Percentiles rank a stretch among this genome's conserved stretches.
These are phyloP conservation scores for Lasiosphaeria hispida DNA, from an alignment of 495 filamentous ascomycete genomes.

Conservation along the genomic window DNA sequence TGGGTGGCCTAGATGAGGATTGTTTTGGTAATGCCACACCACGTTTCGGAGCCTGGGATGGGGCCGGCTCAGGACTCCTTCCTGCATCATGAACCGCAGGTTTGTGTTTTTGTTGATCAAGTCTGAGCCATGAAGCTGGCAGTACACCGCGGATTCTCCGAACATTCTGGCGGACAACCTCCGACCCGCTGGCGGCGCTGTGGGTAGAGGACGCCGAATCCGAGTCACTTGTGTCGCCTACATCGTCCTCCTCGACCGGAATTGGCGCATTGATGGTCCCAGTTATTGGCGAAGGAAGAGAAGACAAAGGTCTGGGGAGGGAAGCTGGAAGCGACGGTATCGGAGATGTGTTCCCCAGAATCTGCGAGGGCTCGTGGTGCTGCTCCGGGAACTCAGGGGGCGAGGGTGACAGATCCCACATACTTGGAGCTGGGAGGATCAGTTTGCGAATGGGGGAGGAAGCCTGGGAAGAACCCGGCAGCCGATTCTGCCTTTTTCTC, in stretches of 20 bases:
- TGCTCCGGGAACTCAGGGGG: constrained; percentile 7
- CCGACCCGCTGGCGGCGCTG: constrained; percentile 41
- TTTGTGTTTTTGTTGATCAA: constrained; percentile 54
- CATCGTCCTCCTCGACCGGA: constrained; percentile 18
- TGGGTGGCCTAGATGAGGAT: constrained; percentile 19
- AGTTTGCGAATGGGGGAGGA: constrained; percentile 20
- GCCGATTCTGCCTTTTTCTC: constrained; percentile 21
- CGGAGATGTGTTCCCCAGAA: constrained; percentile 8
- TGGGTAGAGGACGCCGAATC: constrained; percentile 12
- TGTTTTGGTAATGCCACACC: constrained; percentile 53
- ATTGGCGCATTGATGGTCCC: constrained; percentile 8
- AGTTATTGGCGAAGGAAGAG: neutral
- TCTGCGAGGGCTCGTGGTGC: constrained; percentile 5
- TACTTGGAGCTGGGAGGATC: constrained; percentile 11
- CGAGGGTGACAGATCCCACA: constrained; percentile 27
- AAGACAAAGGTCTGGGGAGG: neutral
- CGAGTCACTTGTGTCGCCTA: constrained; percentile 15
- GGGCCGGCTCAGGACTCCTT: constrained; percentile 37
- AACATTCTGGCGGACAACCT: constrained; percentile 41
- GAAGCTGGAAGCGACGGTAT: neutral
- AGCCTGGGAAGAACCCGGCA: constrained; percentile 19
- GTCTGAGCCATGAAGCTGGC: constrained; percentile 79
- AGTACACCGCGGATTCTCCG: constrained; percentile 76
- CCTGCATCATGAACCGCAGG: constrained; percentile 32
- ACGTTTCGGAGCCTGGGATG: constrained; percentile 40